phyloP scores from a whole-genome alignment of 768 basidiomycete genomes.

The Baorangia bicolor region DNA sequence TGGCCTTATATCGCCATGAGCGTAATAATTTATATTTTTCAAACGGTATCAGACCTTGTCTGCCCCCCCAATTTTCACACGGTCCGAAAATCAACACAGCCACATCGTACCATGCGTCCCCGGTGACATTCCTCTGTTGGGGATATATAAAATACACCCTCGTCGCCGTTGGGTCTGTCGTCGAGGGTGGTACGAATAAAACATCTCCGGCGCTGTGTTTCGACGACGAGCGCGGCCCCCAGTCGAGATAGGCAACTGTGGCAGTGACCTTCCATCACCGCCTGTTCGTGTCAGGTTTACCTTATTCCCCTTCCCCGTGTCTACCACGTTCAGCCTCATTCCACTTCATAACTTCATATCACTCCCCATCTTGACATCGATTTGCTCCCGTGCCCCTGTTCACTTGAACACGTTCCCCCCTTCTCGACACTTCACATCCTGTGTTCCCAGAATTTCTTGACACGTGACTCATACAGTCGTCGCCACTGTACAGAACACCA shows the following conservation, averaged over 20 bases:
- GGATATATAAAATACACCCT: not conserved
- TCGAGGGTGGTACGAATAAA: not conserved
- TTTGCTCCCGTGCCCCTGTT: not conserved
- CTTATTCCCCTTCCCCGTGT: constrained; percentile 1
- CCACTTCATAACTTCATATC: constrained; percentile 8
- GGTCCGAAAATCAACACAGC: constrained; percentile 28
- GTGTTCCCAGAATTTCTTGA: not conserved
- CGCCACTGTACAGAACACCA: not conserved
- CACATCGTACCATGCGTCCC: constrained; percentile 15
- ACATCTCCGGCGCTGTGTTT: not conserved
- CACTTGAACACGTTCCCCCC: constrained; percentile 10
- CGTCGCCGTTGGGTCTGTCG: not conserved
- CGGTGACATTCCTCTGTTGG: not conserved
- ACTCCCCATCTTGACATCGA: constrained; percentile 6
- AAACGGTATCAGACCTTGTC: constrained; percentile 24
- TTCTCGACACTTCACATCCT: constrained; percentile 2
- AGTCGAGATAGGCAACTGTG: not conserved
- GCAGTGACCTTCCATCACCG: not conserved
- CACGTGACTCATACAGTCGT: not conserved
- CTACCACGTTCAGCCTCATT: constrained; percentile 16
- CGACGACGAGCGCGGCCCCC: not conserved
- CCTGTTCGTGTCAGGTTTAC: not conserved
- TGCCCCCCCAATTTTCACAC: constrained; percentile 32
- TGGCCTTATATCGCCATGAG: constrained; percentile 18
- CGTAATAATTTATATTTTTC: constrained; percentile 21